These are phyloP conservation scores for Cucurbita moschata DNA, from an alignment of 306 rosid genomes.

Conservation along the genomic window DNA sequence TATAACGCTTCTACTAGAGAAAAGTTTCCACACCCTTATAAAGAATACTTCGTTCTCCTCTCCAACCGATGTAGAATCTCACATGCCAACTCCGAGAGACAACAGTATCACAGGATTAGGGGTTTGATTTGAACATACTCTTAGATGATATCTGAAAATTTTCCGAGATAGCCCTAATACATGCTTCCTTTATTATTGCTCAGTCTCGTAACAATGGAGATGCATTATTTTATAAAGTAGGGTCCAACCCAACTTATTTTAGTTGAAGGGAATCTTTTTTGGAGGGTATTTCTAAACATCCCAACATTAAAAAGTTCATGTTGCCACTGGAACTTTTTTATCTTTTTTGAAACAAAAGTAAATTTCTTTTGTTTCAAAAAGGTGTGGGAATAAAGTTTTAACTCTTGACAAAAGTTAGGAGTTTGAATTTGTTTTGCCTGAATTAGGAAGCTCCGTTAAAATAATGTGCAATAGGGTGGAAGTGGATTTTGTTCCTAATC, in stretches of 20 bases:
- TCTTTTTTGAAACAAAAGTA: not conserved
- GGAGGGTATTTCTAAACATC: not conserved
- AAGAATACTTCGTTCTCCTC: too few relatives aligned
- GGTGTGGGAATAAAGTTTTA: not conserved
- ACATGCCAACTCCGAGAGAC: not conserved
- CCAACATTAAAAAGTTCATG: not conserved
- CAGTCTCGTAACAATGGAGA: not conserved
- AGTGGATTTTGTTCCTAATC: constrained; percentile 7
- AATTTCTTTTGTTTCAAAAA: not conserved
- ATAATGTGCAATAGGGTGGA: constrained; percentile 11
- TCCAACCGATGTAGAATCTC: too few relatives aligned
- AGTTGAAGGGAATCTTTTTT: not conserved
- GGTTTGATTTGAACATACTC: not conserved
- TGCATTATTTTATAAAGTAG: not conserved
- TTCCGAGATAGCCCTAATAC: not conserved
- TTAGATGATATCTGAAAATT: not conserved
- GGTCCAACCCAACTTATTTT: not conserved
- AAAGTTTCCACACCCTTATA: too few relatives aligned
- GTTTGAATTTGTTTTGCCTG: constrained; percentile 6
- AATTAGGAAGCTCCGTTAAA: constrained; percentile 1
- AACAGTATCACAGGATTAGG: not conserved
- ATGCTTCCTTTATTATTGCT: not conserved
- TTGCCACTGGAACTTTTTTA: not conserved
- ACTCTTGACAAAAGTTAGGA: not conserved
- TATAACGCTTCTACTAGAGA: too few relatives aligned